Conservation (phyloP, 2,329 filamentous ascomycete genomes). For the Mariannaea sp. region DNA sequence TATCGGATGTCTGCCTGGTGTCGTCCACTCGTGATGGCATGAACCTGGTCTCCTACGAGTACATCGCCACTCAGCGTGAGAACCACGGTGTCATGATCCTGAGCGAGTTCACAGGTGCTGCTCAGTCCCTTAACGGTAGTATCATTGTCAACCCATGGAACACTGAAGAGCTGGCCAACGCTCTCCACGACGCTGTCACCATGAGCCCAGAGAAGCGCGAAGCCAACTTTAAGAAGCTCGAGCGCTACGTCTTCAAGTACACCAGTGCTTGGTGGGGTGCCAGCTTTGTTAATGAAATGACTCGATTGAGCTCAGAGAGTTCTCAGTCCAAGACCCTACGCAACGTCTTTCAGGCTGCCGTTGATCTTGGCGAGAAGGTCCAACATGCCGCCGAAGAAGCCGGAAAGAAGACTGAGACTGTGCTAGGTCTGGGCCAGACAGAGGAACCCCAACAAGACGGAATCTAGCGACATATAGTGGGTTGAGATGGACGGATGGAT, state of each 20-base stretch:
- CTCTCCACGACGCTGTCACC: constrained; percentile 94
- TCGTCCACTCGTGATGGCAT: constrained; percentile 97
- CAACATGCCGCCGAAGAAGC: constrained; percentile 29
- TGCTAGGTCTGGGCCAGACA: constrained; percentile 23
- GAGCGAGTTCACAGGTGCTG: constrained; percentile 94
- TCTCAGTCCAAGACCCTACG: constrained; percentile 47
- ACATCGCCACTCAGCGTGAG: constrained; percentile 90
- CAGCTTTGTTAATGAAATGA: constrained; percentile 86
- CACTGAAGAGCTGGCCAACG: constrained; percentile 90
- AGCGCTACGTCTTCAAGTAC: constrained; percentile 96
- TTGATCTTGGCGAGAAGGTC: constrained; percentile 39
- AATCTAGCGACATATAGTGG: constrained; percentile 13
- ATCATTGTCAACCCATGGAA: constrained; percentile 99
- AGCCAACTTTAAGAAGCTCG: constrained; percentile 87
- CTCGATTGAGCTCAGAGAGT: constrained; percentile 51
- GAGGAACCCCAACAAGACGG: constrained; percentile 25
- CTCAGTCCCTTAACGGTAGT: constrained; percentile 90
- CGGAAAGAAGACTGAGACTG: constrained; percentile 28
- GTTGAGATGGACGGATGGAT: constrained; percentile 4
- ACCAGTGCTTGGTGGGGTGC: constrained; percentile 97
- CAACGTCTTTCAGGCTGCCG: constrained; percentile 48
- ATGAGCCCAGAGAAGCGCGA: constrained; percentile 90
- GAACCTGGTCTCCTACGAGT: constrained; percentile 98
- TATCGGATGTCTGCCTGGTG: constrained; percentile 90
- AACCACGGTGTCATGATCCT: constrained; percentile 93